Evolutionary conservation across 345 rosid genomes (phyloP).

Genomic region (Passiflora organensis): DNA sequence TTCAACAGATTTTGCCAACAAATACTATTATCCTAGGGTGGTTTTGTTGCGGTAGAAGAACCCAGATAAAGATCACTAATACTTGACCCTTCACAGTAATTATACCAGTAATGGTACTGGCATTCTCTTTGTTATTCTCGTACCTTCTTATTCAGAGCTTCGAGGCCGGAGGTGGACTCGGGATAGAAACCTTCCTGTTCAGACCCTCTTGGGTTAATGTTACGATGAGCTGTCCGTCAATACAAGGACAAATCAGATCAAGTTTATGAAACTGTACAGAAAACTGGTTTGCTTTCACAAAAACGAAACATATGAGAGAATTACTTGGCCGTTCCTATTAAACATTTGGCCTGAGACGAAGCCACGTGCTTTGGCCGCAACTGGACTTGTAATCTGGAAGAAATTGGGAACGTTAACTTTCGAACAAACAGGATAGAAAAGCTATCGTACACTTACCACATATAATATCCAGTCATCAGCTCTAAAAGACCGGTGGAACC

Average conservation of each 20-base stretch:
- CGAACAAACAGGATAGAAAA: background rate
- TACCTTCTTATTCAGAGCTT: slow-evolving; percentile 52
- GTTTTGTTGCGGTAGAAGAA: too few relatives aligned
- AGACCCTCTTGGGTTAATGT: slow-evolving; percentile 80
- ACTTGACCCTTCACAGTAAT: too few relatives aligned
- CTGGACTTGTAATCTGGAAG: slow-evolving; percentile 60
- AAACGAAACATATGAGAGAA: background rate
- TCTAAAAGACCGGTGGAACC: slow-evolving; percentile 79
- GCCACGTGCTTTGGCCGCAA: slow-evolving; percentile 59
- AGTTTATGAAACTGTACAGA: too few relatives aligned
- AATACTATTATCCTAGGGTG: too few relatives aligned
- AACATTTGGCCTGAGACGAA: slow-evolving; percentile 75
- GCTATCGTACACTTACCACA: slow-evolving; percentile 42
- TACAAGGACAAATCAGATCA: background rate
- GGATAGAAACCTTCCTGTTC: slow-evolving; percentile 42
- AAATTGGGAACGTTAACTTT: background rate
- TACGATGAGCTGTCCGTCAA: slow-evolving; percentile 61
- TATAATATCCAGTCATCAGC: slow-evolving; percentile 95
- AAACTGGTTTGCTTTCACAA: background rate
- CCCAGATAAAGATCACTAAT: too few relatives aligned
- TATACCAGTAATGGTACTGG: too few relatives aligned
- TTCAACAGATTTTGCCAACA: too few relatives aligned
- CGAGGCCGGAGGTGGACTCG: slow-evolving; percentile 35
- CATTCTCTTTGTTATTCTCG: too few relatives aligned
- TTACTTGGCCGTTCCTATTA: slow-evolving; percentile 78